Evolutionary conservation across 495 filamentous ascomycete species (phyloP), one percentile per base, ranked within the genome.

Genomic region (Tricharina praecox): DNA sequence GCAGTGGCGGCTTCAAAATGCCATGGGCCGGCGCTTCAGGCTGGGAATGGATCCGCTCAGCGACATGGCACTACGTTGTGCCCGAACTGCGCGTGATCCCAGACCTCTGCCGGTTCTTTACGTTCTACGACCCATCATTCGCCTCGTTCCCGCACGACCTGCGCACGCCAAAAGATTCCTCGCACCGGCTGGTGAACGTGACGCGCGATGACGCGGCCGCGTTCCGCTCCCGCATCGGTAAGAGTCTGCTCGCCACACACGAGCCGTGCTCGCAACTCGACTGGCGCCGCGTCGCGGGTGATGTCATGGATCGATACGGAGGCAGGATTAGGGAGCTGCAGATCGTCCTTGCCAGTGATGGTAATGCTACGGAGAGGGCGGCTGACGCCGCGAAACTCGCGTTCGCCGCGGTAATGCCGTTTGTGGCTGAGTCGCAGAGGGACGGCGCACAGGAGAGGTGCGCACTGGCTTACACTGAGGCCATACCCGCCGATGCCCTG

Each of bases 21-120:
- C n/a, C n/a, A n/a, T 53, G 41, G 42, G 15, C 48, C 15, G 35
- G 40, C 28, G 48, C 50, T 16, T 33, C 43, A 10, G 36, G 32
- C 20, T 53, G 51, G 51, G 51, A 53, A 42, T 53, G 51, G 51
- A 49, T 47, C 21, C 48, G 48, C 19, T 50, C 47, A 9, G 51
- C 48, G 4, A 46, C 51, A 7, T 53, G 51, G 51, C 42, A 47
- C 43, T 50, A 50, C n/a, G 33, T 51, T 18, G 20, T 24, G 16
- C 48, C 48, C 10, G 51, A 53, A 21, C 7, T 21, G 3, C 39
- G 48, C 10, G 42, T 53, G 13, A 41, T 34, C 18, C 51, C 49
- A 11, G 51, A 53, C 23, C 40, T 36, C 8, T 53, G 51, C 13
- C 24, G 51, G 7, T 50, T 53, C 47, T 46, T 43, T 4, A 50